Base-by-base conservation (phyloP, 768 basidiomycete species). In the Phaffia tasmanica region DNA sequence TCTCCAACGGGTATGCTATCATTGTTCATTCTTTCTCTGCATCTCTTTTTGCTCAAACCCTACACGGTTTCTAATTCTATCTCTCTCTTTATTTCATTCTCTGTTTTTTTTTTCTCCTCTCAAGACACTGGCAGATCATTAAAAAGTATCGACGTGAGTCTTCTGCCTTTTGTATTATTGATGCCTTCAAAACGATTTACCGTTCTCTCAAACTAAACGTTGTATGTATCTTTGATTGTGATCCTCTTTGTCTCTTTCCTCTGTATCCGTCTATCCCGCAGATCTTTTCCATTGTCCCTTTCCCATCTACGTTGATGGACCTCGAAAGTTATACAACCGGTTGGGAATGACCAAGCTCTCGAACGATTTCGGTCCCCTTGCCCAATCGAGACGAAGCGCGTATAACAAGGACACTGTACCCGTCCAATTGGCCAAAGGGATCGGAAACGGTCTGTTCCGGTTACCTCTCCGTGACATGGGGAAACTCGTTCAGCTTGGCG, bases 281-380 rank as follows among this genome's bases (percentile, higher is more conserved):
- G 72, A 74, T 53, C 57, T 77, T 27, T 76, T 75, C 70, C 69
- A 73, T 19, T 75, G 75, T 59, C 73, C 73, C 1, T 77, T 76
- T 67, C 75, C 75, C 16, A 72, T 77, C n/a, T 75, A 73, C 65
- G 75, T 75, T 6, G 76, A 77, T 62, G 73, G 70, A 2, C 68
- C 74, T 0, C 67, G 74, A 15, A 70, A 67, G 15, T 61, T 77
- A 25, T 76, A 77, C 61, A 68, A 72, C 35, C 71, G 74, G 42
- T 70, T 77, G 68, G 76, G 76, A 66, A 72, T 76, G 75, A 77
- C 74, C 16, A 54, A 46, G 51, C 64, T 73, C 64, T 73, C 67
- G 30, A 74, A 73, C 57, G 74, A 74, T 57, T 74, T 76, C 57
- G 75, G 76, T 42, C 72, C 75, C 0, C 32, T 70, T 47, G 73